Percentiles rank a stretch among this genome's conserved stretches.
phyloP scores from a whole-genome alignment of 2,329 filamentous ascomycete genomes.

The Aureobasidium sp. region DNA sequence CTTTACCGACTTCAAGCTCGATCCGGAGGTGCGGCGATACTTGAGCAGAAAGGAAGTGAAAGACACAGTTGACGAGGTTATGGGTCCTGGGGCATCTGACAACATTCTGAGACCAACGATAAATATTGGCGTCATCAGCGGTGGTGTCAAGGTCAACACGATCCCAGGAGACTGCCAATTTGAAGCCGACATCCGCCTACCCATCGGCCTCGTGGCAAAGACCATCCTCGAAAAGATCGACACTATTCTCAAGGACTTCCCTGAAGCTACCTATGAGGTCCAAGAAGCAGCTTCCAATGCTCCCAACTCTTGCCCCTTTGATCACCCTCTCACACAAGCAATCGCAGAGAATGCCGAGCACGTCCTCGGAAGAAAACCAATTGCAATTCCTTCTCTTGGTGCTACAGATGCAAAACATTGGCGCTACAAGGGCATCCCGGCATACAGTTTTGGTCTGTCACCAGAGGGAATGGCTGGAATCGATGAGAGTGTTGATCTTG shows the following conservation, averaged over 20 bases:
- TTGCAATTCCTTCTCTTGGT: constrained; percentile 33
- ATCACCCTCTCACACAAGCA: constrained; percentile 30
- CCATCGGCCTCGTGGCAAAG: constrained; percentile 31
- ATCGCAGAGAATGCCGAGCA: constrained; percentile 26
- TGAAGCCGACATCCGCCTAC: constrained; percentile 36
- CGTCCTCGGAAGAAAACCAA: constrained; percentile 24
- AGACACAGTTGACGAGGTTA: constrained; percentile 30
- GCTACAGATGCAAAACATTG: constrained; percentile 39
- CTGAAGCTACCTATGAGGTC: constrained; percentile 26
- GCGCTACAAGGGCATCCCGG: constrained; percentile 32
- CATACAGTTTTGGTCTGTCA: constrained; percentile 32
- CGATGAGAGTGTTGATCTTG: constrained; percentile 26
- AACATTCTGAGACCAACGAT: constrained; percentile 32
- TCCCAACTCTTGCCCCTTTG: constrained; percentile 27
- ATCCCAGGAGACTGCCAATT: constrained; percentile 35
- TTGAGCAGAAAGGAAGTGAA: constrained; percentile 28
- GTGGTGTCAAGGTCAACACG: constrained; percentile 39
- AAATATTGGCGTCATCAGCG: constrained; percentile 37
- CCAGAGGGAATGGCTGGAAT: constrained; percentile 27
- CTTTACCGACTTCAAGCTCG: constrained; percentile 25
- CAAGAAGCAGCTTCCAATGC: constrained; percentile 33
- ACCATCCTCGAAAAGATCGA: constrained; percentile 28
- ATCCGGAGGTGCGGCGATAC: constrained; percentile 25
- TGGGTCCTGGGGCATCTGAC: constrained; percentile 32
- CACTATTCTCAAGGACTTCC: constrained; percentile 24